Conservation (phyloP, 768 basidiomycete species). For the Infundibulicybe gibba region DNA sequence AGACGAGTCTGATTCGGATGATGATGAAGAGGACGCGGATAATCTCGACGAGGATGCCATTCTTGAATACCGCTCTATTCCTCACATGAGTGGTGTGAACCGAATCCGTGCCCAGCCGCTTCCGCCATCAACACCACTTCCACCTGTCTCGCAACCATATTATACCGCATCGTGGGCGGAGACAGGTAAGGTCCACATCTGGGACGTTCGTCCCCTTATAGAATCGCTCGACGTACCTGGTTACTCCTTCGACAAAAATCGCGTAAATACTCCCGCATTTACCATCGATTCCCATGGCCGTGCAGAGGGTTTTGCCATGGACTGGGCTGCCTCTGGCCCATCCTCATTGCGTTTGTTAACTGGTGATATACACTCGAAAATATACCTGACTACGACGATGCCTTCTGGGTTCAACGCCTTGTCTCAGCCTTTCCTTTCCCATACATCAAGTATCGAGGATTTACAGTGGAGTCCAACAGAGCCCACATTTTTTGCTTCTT, state of each 20-base stretch:
- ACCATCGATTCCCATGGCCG: slow-evolving; percentile 83
- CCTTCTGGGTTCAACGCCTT: slow-evolving; percentile 82
- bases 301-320: slow-evolving; percentile 95
- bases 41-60: slow-evolving; percentile 89
- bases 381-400: slow-evolving; percentile 85
- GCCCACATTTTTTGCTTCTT: slow-evolving; percentile 91
- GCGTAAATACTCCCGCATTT: slow-evolving; percentile 64
- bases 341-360: slow-evolving; percentile 80
- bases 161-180: slow-evolving; percentile 93
- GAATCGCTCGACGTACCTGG: slow-evolving; percentile 88
- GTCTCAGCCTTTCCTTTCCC: slow-evolving; percentile 78
- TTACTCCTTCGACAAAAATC: slow-evolving; percentile 62
- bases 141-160: slow-evolving; percentile 77
- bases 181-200: slow-evolving; percentile 96
- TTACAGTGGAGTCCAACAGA: slow-evolving; percentile 96
- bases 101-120: slow-evolving; percentile 91
- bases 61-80: slow-evolving; percentile 87
- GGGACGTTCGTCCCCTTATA: slow-evolving; percentile 88
- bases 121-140: slow-evolving; percentile 56
- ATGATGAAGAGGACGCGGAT: slow-evolving; percentile 77
- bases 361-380: slow-evolving; percentile 89
- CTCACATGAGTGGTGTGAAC: slow-evolving; percentile 91
- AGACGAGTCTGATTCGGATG: slow-evolving; percentile 67
- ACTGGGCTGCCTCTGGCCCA: slow-evolving; percentile 83
- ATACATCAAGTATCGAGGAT: slow-evolving; percentile 93